Base-by-base conservation (phyloP, 345 rosid genomes). In the Salix dunnii region DNA sequence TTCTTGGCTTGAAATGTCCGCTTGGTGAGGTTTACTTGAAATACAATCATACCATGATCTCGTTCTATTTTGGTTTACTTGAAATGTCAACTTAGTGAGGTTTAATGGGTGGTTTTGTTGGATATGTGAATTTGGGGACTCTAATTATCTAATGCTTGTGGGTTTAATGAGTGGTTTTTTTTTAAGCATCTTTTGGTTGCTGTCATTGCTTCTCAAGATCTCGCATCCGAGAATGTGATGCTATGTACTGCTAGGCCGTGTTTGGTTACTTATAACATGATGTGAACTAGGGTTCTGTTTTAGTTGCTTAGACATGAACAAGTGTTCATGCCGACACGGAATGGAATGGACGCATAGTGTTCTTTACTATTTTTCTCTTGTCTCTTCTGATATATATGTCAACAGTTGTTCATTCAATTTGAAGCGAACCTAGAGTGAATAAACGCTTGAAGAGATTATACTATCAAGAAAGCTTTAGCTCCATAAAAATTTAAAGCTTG, bases 221-320 rank as follows among this genome's bases (percentile, higher is more conserved):
- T 62, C 71, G 80, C 73, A 71, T 68, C 72, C 23, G 28, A n/a
- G 62, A 58, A 58, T n/a, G 16, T 78, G 70, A 53, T 81, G n/a
- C 53, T 70, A 75, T 72, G 63, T 75, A 76, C 48, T 69, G n/a
- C 55, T 55, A 63, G 72, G 65, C 71, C 58, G 36, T 42, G 73
- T 66, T 79, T 79, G 73, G 74, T 76, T 74, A 30, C 35, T 46
- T 31, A 13, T 35, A 48, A 68, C 69, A 17, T 69, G 17, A 31
- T 42, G 25, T 30, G 55, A 72, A 72, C 72, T 30, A 30, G 72
- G 33, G 49, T 55, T 67, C 36, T 28, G 58, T 67, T 76, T 67
- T 77, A 46, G 53, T 53, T 72, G 23, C 30, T 28, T 48, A 67
- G 25, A 70, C 72, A 13, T 31, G 43, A 33, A 30, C 49, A 48